phyloP scores from a whole-genome alignment of 768 basidiomycete species.

The Tylopilus rubrobrunneus region DNA sequence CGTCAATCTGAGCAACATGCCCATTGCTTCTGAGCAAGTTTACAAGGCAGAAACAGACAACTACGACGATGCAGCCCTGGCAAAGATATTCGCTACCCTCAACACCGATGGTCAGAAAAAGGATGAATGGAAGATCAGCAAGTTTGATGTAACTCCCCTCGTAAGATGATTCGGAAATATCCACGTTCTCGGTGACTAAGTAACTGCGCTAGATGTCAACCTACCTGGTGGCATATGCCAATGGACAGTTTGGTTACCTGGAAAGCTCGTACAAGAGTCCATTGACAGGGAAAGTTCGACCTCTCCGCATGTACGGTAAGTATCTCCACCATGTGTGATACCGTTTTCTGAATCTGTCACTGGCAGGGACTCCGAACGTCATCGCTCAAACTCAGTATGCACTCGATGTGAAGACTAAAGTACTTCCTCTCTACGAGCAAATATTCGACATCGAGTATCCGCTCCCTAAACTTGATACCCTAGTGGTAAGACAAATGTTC shows the following conservation, averaged over 20 bases:
- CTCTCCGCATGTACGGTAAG: slow-evolving; percentile 80
- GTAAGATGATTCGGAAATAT: slow-evolving; percentile 28
- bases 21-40: slow-evolving; percentile 54
- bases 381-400: slow-evolving; percentile 84
- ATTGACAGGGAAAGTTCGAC: slow-evolving; percentile 73
- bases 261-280: slow-evolving; percentile 77
- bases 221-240: slow-evolving; percentile 86
- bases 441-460: slow-evolving; percentile 92
- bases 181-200: neutral
- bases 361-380: slow-evolving; percentile 69
- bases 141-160: slow-evolving; percentile 76
- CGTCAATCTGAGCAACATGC: slow-evolving; percentile 85
- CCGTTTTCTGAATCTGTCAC: neutral
- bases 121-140: slow-evolving; percentile 72
- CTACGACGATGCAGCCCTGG: slow-evolving; percentile 30
- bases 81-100: slow-evolving; percentile 41
- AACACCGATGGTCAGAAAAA: slow-evolving; percentile 31
- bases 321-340: neutral
- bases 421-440: slow-evolving; percentile 87
- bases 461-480: slow-evolving; percentile 90
- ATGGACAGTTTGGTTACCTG: slow-evolving; percentile 70
- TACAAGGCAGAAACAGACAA: slow-evolving; percentile 35
- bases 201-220: slow-evolving; percentile 58
- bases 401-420: slow-evolving; percentile 78
- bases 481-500: slow-evolving; percentile 52